Evolutionary conservation across 202 grass and related monocot species (phyloP).

Genomic region (Zizania palustris): DNA sequence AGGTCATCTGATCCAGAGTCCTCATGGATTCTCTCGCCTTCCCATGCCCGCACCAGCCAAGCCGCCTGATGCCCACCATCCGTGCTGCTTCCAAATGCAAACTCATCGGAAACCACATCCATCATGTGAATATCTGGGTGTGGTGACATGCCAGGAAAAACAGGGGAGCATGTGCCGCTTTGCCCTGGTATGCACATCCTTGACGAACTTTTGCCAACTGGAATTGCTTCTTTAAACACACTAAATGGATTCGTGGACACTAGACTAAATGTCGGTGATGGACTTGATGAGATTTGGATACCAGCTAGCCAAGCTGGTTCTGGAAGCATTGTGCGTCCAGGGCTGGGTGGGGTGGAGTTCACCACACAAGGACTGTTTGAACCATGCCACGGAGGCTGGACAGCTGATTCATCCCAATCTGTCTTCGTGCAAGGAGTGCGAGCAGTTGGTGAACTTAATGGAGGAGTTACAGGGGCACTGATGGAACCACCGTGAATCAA

Average conservation of each 20-base stretch:
- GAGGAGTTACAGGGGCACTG: constrained; percentile 78
- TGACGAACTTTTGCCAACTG: constrained; percentile 25
- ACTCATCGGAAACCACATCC: constrained; percentile 59
- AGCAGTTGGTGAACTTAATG: constrained; percentile 63
- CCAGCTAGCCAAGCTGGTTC: constrained; percentile 60
- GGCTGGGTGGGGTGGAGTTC: constrained; percentile 72
- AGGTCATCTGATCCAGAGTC: constrained; percentile 75
- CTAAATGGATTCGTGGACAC: constrained; percentile 70
- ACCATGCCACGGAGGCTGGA: constrained; percentile 47
- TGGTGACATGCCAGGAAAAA: constrained; percentile 40
- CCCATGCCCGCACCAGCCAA: constrained; percentile 65
- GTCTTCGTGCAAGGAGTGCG: constrained; percentile 60
- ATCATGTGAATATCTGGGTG: constrained; percentile 60
- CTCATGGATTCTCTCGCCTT: constrained; percentile 78
- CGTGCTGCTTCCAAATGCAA: constrained; percentile 64
- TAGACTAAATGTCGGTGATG: constrained; percentile 68
- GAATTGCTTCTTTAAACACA: constrained; percentile 53
- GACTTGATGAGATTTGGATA: constrained; percentile 52
- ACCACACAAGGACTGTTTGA: constrained; percentile 47
- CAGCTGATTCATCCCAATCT: constrained; percentile 49
- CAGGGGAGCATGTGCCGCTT: constrained; percentile 70
- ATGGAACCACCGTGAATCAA: constrained; percentile 64
- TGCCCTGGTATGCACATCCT: constrained; percentile 69
- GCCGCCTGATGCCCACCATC: constrained; percentile 36
- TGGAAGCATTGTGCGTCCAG: constrained; percentile 38